These are phyloP conservation scores for Athelia sp. DNA, from an alignment of 1,284 basidiomycete genomes.

Conservation along the genomic window DNA sequence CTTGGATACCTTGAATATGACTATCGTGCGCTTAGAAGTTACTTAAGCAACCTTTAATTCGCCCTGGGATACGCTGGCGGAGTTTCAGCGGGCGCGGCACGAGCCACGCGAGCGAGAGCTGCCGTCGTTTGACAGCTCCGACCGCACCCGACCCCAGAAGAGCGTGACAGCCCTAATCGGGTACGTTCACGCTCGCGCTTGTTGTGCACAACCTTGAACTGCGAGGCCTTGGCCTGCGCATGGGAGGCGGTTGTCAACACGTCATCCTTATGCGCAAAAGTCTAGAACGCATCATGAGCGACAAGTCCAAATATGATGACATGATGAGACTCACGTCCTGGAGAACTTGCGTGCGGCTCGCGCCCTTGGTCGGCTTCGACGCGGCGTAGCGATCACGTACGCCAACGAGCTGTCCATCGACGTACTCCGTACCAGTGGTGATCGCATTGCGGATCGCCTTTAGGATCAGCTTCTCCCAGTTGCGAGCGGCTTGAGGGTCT, in stretches of 20 bases:
- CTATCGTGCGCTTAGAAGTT: too few species aligned
- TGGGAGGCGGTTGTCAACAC: slow-evolving; percentile 32
- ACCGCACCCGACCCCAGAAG: too few species aligned
- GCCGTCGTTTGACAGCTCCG: too few species aligned
- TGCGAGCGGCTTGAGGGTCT: slow-evolving; percentile 71
- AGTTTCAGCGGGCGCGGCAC: too few species aligned
- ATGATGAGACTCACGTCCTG: slow-evolving; percentile 47
- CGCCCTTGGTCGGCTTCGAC: slow-evolving; percentile 53
- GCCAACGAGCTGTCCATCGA: too few species aligned
- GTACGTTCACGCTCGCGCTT: too few species aligned
- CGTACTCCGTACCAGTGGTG: slow-evolving; percentile 77
- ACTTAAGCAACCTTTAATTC: too few species aligned
- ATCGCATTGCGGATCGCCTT: slow-evolving; percentile 80
- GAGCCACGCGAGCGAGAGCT: too few species aligned
- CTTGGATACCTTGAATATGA: too few species aligned
- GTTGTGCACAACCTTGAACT: slow-evolving; percentile 68
- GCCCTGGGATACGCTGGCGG: too few species aligned
- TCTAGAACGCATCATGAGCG: slow-evolving; percentile 21
- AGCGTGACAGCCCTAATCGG: too few species aligned
- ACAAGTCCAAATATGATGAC: neutral
- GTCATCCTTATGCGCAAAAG: slow-evolving; percentile 56
- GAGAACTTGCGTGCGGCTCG: slow-evolving; percentile 51
- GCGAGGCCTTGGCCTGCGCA: slow-evolving; percentile 44
- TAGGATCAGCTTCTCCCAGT: slow-evolving; percentile 81
- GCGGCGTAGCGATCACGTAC: slow-evolving; percentile 69